These are phyloP conservation scores for Talaromyces marneffei DNA, from an alignment of 2,329 filamentous ascomycete genomes.

Conservation along the genomic window DNA sequence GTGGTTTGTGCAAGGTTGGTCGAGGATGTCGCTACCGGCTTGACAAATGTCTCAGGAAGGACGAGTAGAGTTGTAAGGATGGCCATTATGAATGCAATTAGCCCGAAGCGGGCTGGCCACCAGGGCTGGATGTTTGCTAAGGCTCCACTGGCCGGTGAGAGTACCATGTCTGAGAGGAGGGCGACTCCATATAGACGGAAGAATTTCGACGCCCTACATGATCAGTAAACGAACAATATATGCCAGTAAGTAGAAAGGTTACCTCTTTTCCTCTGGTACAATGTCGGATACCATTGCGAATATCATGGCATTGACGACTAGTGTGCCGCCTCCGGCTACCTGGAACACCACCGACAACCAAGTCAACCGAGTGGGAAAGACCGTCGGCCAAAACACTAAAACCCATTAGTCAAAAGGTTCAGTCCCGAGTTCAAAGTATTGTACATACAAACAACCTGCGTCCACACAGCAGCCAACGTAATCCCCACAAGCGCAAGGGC, in stretches of 20 bases:
- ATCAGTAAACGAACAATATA: background rate
- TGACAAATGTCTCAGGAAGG: constrained; percentile 12
- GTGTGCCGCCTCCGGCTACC: constrained; percentile 11
- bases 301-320: constrained; percentile 14
- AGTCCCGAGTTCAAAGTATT: background rate
- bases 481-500: constrained; percentile 11
- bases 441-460: constrained; percentile 13
- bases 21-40: background rate
- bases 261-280: constrained; percentile 14
- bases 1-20: background rate
- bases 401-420: background rate
- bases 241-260: background rate
- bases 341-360: constrained; percentile 14
- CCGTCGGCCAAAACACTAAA: constrained; percentile 14
- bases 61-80: constrained; percentile 8
- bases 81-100: constrained; percentile 13
- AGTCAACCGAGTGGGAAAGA: constrained; percentile 13
- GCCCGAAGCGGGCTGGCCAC: constrained; percentile 14
- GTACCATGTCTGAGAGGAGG: constrained; percentile 12
- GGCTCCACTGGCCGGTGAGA: constrained; percentile 11
- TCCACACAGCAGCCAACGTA: constrained; percentile 10
- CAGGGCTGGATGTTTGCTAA: constrained; percentile 12
- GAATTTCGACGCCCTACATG: constrained; percentile 11
- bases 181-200: constrained; percentile 14
- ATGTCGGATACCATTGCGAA: constrained; percentile 14